These are phyloP conservation scores for Sungouiozyma intestinalis DNA, from an alignment of 805 yeast genomes.

Conservation along the genomic window DNA sequence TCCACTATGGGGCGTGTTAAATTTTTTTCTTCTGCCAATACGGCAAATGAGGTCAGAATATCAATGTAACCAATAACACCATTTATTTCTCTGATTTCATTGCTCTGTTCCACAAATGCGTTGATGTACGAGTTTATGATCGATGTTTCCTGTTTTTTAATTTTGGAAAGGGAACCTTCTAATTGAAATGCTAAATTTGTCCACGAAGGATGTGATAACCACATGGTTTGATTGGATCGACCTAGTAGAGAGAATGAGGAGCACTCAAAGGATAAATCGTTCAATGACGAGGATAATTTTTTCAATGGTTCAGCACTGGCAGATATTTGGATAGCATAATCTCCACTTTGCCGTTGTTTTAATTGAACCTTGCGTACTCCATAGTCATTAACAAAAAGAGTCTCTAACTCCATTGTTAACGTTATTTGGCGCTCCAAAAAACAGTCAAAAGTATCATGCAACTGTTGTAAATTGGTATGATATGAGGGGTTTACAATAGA, in stretches of 20 bases:
- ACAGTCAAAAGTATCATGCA: conserved; percentile 29
- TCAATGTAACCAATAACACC: conserved; percentile 57
- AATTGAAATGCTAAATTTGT: conserved; percentile 39
- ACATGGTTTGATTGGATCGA: conserved; percentile 35
- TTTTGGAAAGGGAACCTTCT: conserved; percentile 36
- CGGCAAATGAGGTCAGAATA: conserved; percentile 60
- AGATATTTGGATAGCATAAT: conserved; percentile 40
- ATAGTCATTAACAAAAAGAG: conserved; percentile 18
- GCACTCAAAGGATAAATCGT: conserved; percentile 2
- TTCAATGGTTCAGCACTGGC: conserved; percentile 28
- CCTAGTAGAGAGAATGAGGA: conserved; percentile 25
- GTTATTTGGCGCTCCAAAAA: conserved; percentile 20
- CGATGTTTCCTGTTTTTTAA: conserved; percentile 43
- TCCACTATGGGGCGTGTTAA: conserved; percentile 58
- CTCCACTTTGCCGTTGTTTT: conserved; percentile 33
- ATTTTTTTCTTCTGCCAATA: conserved; percentile 54
- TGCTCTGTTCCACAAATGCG: conserved; percentile 35
- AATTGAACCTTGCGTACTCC: conserved; percentile 27
- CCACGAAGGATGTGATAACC: conserved; percentile 43
- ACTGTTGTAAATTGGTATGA: conserved; percentile 22
- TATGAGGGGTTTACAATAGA: conserved; percentile 30
- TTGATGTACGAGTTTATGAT: conserved; percentile 41
- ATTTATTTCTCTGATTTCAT: conserved; percentile 41
- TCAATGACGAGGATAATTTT: conserved; percentile 14
- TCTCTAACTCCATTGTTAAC: conserved; percentile 24